Base-by-base conservation (phyloP, 2,329 filamentous ascomycete genomes). In the Alternaria gaisen region DNA sequence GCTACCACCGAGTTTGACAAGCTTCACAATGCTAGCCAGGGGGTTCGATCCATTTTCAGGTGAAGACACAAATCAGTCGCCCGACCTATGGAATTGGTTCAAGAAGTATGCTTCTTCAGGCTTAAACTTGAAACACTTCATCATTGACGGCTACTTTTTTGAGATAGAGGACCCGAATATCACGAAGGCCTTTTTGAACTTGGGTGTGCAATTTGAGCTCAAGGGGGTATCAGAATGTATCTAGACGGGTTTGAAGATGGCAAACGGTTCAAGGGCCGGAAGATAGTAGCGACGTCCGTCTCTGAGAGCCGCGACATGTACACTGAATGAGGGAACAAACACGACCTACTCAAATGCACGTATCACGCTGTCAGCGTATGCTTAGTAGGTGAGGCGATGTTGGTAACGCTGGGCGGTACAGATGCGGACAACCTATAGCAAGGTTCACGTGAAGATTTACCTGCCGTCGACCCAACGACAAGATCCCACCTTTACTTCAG, bases 1-100 rank as follows among this genome's bases (percentile, higher is more conserved):
- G 6, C 47, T 73, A 10, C 66, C 70, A 7, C 8, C 22, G 0
- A 53, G 42, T 16, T 30, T 72, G 5, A 56, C 61, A 26, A 36
- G 24, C 11, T 43, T 73, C 10, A 58, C 36, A 11, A 10, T 73
- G 9, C 42, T 70, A 12, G 2, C 51, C 38, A 5, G 53, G 12
- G 32, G 3, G 0, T 4, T 3, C 14, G 12, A 16, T 0, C 1
- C 2, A 36, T 0, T 36, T 0, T 2, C 4, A 36, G 26, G 10
- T 8, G 9, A 18, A 26, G 6, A 18, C 3, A 5, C 66, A 28
- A 64, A 68, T 5, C 48, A 48, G 1, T 26, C 24, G 22, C 18
- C 38, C 16, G 26, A 41, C 9, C 38, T 71, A 3, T 56, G 52
- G 53, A 11, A 47, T 43, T 50, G 71, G 3, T 36, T 26, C 3